These are phyloP conservation scores for Thermomucor indicae-seudaticae DNA, from an alignment of 371 early-diverging fungal species.

Conservation along the genomic window DNA sequence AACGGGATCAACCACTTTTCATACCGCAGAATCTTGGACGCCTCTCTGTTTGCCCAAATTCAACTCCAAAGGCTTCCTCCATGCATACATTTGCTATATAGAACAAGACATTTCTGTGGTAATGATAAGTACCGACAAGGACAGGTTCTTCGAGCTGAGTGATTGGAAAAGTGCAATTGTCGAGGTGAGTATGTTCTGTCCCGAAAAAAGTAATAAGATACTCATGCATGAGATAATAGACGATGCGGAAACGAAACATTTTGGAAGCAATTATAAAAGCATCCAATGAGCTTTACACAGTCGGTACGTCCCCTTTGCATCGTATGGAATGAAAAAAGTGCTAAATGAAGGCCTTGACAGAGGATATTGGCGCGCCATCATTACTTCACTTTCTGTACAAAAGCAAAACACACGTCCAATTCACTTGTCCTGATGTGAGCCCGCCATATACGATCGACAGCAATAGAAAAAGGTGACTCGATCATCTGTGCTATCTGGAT, in stretches of 20 bases:
- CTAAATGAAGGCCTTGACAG: conserved; percentile 16
- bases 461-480: conserved; percentile 20
- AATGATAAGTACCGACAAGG: conserved; percentile 76
- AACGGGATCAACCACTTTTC: conserved; percentile 68
- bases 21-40: conserved; percentile 84
- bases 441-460: conserved; percentile 42
- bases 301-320: no score
- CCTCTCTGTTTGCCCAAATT: conserved; percentile 95
- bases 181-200: conserved; percentile 33
- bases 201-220: neutral
- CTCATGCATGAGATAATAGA: conserved; percentile 5
- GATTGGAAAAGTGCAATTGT: conserved; percentile 66
- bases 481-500: neutral
- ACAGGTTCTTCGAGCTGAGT: conserved; percentile 79
- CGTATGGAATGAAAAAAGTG: neutral
- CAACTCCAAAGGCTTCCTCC: conserved; percentile 83
- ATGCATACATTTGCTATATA: conserved; percentile 84
- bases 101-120: conserved; percentile 66
- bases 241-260: conserved; percentile 21
- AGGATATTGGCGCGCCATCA: conserved; percentile 63
- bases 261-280: conserved; percentile 24
- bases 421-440: conserved; percentile 59
- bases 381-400: conserved; percentile 77
- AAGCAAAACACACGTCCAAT: conserved; percentile 64
- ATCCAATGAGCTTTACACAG: conserved; percentile 28